phyloP scores from a whole-genome alignment of 768 basidiomycete genomes.

The Suillus decipiens region DNA sequence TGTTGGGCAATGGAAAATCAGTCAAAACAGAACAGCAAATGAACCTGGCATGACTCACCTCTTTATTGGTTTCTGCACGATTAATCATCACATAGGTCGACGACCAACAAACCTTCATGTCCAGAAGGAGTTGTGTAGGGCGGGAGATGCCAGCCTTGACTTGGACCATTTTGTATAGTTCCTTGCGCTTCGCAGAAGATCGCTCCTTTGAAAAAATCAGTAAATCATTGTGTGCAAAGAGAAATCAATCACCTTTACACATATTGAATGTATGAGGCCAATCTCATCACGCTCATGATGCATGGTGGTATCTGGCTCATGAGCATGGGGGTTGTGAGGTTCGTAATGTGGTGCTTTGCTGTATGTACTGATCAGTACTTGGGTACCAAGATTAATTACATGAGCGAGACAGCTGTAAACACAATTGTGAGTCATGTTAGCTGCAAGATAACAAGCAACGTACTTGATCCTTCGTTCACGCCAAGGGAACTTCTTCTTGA shows the following conservation, averaged over 20 bases:
- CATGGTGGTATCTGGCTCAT: neutral
- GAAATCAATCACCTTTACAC: constrained; percentile 10
- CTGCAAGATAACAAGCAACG: neutral
- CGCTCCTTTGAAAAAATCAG: constrained; percentile 17
- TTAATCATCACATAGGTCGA: constrained; percentile 33
- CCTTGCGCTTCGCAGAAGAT: constrained; percentile 18
- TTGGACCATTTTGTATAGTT: constrained; percentile 27
- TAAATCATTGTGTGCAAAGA: neutral
- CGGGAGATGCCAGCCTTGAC: neutral
- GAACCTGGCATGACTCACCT: too few species aligned
- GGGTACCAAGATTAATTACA: constrained; percentile 36
- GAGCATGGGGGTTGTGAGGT: constrained; percentile 2
- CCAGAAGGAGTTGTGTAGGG: constrained; percentile 23
- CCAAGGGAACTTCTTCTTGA: neutral
- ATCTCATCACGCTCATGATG: constrained; percentile 20
- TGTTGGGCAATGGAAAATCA: neutral
- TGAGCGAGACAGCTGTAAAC: constrained; percentile 33
- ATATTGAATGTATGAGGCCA: constrained; percentile 21
- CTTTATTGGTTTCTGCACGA: constrained; percentile 12
- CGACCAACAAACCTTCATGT: constrained; percentile 36
- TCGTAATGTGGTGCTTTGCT: neutral
- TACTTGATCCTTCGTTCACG: neutral
- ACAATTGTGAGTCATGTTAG: neutral
- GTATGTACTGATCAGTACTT: constrained; percentile 26
- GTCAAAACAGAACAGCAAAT: too few species aligned